phyloP scores from a whole-genome alignment of 306 rosid genomes.

The Quercus engelmannii region DNA sequence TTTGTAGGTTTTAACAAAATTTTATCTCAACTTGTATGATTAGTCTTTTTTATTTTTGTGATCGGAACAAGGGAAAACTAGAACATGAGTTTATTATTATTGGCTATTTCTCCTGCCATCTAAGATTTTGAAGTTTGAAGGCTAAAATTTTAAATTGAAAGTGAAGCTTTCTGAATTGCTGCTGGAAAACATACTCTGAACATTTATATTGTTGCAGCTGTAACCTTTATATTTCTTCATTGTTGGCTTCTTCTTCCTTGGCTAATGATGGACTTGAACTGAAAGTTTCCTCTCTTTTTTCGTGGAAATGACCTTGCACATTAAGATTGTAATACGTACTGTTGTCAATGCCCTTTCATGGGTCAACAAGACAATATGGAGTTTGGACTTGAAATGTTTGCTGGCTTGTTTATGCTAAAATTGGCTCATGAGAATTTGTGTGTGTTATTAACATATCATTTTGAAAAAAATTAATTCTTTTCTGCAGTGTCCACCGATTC shows the following conservation, averaged over 20 bases:
- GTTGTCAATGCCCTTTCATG: not conserved
- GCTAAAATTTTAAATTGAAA: not conserved
- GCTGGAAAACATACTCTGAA: not conserved
- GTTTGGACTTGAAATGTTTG: constrained; percentile 6
- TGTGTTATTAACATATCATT: constrained; percentile 4
- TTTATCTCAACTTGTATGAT: not conserved
- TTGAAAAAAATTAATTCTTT: constrained; percentile 1
- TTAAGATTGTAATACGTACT: not conserved
- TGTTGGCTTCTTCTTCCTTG: not conserved
- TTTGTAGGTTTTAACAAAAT: not conserved
- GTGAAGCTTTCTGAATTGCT: not conserved
- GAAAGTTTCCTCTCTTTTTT: not conserved
- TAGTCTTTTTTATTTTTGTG: not conserved
- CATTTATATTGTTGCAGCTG: not conserved
- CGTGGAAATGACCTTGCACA: not conserved
- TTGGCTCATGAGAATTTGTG: not conserved
- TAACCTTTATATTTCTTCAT: not conserved
- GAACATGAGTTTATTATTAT: not conserved
- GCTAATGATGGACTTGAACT: not conserved
- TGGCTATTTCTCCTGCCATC: not conserved
- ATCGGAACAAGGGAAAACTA: not conserved
- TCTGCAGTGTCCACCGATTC: constrained; percentile 61
- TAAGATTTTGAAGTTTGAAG: not conserved
- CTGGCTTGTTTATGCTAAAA: not conserved
- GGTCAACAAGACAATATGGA: not conserved